These are phyloP conservation scores for Fusarium ramigenum DNA, from an alignment of 2,329 filamentous ascomycete genomes.

Conservation along the genomic window DNA sequence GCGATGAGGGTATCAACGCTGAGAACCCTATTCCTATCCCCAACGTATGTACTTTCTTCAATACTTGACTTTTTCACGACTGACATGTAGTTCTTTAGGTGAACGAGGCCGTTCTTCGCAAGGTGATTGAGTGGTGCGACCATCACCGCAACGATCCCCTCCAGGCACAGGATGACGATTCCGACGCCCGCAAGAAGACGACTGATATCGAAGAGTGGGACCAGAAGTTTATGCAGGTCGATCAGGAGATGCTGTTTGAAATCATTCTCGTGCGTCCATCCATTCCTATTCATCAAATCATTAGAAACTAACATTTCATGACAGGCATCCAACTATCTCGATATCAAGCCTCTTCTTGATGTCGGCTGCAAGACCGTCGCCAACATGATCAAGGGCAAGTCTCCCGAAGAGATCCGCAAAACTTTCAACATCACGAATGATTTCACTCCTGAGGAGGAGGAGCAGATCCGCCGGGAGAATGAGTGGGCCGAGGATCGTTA, in stretches of 20 bases:
- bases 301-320: slow-evolving; percentile 32
- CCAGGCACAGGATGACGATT: slow-evolving; percentile 85
- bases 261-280: slow-evolving; percentile 83
- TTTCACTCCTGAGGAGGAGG: slow-evolving; percentile 98
- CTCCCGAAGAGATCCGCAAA: slow-evolving; percentile 98
- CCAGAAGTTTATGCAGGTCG: slow-evolving; percentile 99
- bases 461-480: slow-evolving; percentile 93
- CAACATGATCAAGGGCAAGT: slow-evolving; percentile 99
- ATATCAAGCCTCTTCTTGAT: slow-evolving; percentile 97
- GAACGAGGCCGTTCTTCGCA: slow-evolving; percentile 91
- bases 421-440: slow-evolving; percentile 99
- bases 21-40: slow-evolving; percentile 84
- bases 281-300: not conserved
- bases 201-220: slow-evolving; percentile 99
- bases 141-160: slow-evolving; percentile 92
- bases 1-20: slow-evolving; percentile 64
- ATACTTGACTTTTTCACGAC: slow-evolving; percentile 4
- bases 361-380: slow-evolving; percentile 99
- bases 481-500: slow-evolving; percentile 89
- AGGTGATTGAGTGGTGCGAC: slow-evolving; percentile 98
- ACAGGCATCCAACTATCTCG: slow-evolving; percentile 96
- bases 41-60: slow-evolving; percentile 65
- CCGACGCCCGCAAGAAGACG: slow-evolving; percentile 95
- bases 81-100: slow-evolving; percentile 62
- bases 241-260: slow-evolving; percentile 99